A percentile compares a stretch with the other conserved stretches of the same genome.
These are phyloP conservation scores for Chytriomyces sp. DNA, from an alignment of 192 early-diverging fungal genomes.

Conservation along the genomic window DNA sequence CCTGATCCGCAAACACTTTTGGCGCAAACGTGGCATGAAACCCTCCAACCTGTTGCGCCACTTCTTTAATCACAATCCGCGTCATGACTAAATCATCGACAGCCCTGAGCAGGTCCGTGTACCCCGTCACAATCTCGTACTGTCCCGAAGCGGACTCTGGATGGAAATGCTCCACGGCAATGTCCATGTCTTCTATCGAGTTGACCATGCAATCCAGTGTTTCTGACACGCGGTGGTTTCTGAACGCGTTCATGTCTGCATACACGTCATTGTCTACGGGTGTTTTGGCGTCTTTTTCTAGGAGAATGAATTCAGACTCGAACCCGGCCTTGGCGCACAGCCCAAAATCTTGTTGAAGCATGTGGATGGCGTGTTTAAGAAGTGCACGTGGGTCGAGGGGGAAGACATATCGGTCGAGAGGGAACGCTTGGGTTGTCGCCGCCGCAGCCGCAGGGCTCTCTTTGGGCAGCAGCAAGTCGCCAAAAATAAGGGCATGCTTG, in stretches of 20 bases:
- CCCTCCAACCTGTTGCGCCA: neutral
- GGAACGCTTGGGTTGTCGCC: no score
- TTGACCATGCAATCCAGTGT: neutral
- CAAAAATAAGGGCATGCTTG: neutral
- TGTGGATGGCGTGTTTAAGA: neutral
- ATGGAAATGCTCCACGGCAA: constrained; percentile 12
- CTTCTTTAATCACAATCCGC: constrained; percentile 2
- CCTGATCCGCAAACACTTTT: constrained; percentile 2
- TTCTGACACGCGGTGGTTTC: neutral
- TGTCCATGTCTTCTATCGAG: neutral
- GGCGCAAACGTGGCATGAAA: constrained; percentile 16
- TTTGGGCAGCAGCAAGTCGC: neutral
- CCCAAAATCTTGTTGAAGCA: neutral
- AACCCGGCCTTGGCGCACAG: neutral
- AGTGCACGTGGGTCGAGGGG: constrained; percentile 1
- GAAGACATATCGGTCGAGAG: no score
- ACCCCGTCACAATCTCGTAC: constrained; percentile 12
- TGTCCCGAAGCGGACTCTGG: constrained; percentile 11
- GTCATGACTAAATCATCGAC: constrained; percentile 9
- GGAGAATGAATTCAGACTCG: neutral
- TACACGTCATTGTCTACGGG: constrained; percentile 1
- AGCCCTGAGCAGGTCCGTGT: neutral
- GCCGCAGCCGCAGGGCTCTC: neutral
- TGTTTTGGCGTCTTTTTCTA: neutral
- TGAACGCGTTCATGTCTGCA: neutral